Conservation (phyloP, 2,329 filamentous ascomycete genomes). For the Drechslerella coelobrocha region DNA sequence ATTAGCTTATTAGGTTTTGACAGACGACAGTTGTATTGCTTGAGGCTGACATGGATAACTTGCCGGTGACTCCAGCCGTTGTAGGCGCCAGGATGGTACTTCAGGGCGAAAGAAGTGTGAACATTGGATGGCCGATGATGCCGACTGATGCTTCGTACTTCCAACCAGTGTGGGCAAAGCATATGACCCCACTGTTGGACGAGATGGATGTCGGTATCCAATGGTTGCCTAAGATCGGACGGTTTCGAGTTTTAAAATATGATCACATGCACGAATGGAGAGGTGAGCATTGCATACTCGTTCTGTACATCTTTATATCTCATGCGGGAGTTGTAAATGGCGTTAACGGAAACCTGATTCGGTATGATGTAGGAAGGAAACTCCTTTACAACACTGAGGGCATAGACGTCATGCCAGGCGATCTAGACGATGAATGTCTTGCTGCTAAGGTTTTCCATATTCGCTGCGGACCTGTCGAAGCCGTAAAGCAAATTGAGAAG, state of each 20-base stretch:
- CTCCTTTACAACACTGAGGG: neutral
- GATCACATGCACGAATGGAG: neutral
- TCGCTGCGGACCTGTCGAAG: neutral
- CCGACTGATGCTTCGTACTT: neutral
- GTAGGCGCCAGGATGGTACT: constrained; percentile 2
- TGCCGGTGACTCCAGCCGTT: neutral
- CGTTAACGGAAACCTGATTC: too few species aligned
- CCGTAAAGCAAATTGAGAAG: neutral
- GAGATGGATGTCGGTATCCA: neutral
- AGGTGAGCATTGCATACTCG: neutral
- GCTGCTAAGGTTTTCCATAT: neutral
- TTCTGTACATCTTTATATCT: too few species aligned
- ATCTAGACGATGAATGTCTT: neutral
- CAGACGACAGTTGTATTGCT: neutral
- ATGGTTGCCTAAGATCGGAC: neutral
- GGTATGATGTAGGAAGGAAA: too few species aligned
- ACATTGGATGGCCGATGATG: neutral
- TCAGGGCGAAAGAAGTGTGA: neutral
- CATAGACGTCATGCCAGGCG: neutral
- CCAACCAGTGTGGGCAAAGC: neutral
- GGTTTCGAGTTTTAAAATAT: neutral
- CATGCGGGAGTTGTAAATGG: too few species aligned
- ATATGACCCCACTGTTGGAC: neutral
- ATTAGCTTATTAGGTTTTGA: neutral
- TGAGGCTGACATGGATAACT: too few species aligned